phyloP scores from a whole-genome alignment of 805 yeast genomes.

The Candida oleophila region DNA sequence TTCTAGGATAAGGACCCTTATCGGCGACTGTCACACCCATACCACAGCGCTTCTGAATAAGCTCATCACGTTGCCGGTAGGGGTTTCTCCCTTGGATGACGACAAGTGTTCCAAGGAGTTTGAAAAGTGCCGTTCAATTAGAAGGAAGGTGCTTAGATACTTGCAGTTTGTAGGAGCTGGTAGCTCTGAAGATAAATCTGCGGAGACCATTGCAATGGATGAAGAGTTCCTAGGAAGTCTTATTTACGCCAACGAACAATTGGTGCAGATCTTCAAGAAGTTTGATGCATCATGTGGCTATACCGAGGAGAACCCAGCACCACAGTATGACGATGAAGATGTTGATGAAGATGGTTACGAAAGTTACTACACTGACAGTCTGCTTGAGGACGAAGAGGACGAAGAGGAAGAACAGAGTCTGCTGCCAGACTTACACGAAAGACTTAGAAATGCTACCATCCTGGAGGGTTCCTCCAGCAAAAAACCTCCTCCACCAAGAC shows the following conservation, averaged over 20 bases:
- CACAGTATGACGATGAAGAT: conserved; percentile 26
- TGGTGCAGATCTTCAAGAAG: conserved; percentile 67
- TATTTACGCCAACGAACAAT: conserved; percentile 86
- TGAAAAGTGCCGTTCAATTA: conserved; percentile 68
- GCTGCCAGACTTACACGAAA: conserved; percentile 6
- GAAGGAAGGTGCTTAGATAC: conserved; percentile 78
- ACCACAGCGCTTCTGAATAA: conserved; percentile 67
- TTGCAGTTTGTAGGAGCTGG: conserved; percentile 74
- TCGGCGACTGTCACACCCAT: conserved; percentile 74
- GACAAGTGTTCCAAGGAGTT: conserved; percentile 61
- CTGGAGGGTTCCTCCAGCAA: conserved; percentile 6
- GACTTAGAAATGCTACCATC: conserved; percentile 11
- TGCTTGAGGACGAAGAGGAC: conserved; percentile 35
- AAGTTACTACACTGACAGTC: conserved; percentile 37
- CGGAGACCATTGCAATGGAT: conserved; percentile 36
- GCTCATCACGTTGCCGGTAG: conserved; percentile 38
- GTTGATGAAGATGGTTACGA: conserved; percentile 35
- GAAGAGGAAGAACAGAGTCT: conserved; percentile 11
- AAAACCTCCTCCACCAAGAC: conserved; percentile 26
- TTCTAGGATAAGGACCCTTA: conserved; percentile 63
- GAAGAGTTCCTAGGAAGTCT: conserved; percentile 88
- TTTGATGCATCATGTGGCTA: conserved; percentile 59
- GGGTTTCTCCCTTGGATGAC: conserved; percentile 63
- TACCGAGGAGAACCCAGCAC: conserved; percentile 39
- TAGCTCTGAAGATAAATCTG: conserved; percentile 24